These are phyloP conservation scores for Laetiporus sulphureus DNA, from an alignment of 1,284 basidiomycete genomes.

Conservation along the genomic window DNA sequence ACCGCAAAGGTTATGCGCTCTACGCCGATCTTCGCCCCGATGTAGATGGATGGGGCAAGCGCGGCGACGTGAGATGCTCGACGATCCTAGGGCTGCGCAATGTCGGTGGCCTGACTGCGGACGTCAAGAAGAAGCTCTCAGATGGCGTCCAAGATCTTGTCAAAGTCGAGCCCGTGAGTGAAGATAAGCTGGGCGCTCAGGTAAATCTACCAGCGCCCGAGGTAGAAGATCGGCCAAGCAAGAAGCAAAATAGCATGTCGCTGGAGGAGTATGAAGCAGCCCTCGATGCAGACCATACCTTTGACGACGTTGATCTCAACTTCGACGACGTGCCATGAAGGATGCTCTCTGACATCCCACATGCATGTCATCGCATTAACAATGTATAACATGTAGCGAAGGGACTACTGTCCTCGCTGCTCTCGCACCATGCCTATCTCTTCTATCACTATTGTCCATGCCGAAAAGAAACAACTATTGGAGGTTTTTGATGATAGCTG, in stretches of 20 bases:
- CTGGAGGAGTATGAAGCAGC: slow-evolving; percentile 47
- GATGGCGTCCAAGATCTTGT: slow-evolving; percentile 1
- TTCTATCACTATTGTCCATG: slow-evolving; percentile 4
- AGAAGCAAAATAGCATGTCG: slow-evolving; percentile 34
- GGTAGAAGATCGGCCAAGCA: slow-evolving; percentile 26
- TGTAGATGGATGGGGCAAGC: slow-evolving; percentile 69
- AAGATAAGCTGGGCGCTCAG: neutral
- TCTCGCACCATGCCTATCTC: slow-evolving; percentile 6
- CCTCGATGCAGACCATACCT: slow-evolving; percentile 40
- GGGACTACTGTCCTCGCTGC: slow-evolving; percentile 7
- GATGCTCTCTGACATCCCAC: slow-evolving; percentile 15
- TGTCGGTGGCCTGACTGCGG: too few relatives aligned
- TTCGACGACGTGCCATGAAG: slow-evolving; percentile 16
- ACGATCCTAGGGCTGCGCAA: slow-evolving; percentile 52
- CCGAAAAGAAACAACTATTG: slow-evolving; percentile 16
- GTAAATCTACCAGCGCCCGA: neutral
- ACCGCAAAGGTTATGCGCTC: slow-evolving; percentile 60
- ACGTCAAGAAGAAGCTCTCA: slow-evolving; percentile 8
- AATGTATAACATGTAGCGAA: slow-evolving; percentile 12
- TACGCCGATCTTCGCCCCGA: slow-evolving; percentile 75
- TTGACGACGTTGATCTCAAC: slow-evolving; percentile 37
- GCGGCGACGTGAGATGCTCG: slow-evolving; percentile 58
- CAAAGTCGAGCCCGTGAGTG: slow-evolving; percentile 4
- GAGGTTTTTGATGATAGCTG: slow-evolving; percentile 78
- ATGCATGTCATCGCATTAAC: slow-evolving; percentile 21